Evolutionary conservation across 2,329 filamentous ascomycete species (phyloP).

Genomic region (Claviceps quebecensis): DNA sequence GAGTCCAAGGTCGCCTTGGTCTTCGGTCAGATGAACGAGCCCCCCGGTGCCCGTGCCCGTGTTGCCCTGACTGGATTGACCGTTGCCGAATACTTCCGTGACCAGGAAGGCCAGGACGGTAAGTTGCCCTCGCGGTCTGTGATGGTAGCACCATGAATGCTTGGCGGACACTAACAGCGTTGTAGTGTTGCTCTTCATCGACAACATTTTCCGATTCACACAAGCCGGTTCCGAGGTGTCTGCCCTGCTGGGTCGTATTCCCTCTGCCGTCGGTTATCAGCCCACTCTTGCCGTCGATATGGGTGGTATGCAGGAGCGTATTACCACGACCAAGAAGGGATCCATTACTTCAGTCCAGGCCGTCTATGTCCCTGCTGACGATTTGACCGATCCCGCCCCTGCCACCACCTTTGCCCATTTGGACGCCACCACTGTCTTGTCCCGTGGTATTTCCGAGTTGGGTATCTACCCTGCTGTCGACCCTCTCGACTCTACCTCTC

Average conservation of each 20-base stretch:
- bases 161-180: not conserved
- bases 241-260: conserved; percentile 97
- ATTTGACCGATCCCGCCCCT: conserved; percentile 99
- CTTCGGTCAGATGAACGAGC: conserved; percentile 99
- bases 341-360: conserved; percentile 99
- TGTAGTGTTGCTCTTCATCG: conserved; percentile 91
- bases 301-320: conserved; percentile 99
- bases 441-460: conserved; percentile 99
- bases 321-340: conserved; percentile 98
- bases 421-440: conserved; percentile 99
- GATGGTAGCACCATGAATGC: not conserved
- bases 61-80: conserved; percentile 87
- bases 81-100: conserved; percentile 71
- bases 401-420: conserved; percentile 99
- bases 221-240: conserved; percentile 99
- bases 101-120: conserved; percentile 73
- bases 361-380: conserved; percentile 99
- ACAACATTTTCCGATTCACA: conserved; percentile 99
- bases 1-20: conserved; percentile 99
- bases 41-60: conserved; percentile 98
- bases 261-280: conserved; percentile 99
- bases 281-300: conserved; percentile 97
- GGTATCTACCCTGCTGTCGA: conserved; percentile 99
- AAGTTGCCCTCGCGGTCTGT: conserved; percentile 18
- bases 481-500: conserved; percentile 97